Evolutionary conservation across 108 stramenopile species (phyloP), one percentile per base, ranked within the genome.

Genomic region (Discostella pseudostelligera): DNA sequence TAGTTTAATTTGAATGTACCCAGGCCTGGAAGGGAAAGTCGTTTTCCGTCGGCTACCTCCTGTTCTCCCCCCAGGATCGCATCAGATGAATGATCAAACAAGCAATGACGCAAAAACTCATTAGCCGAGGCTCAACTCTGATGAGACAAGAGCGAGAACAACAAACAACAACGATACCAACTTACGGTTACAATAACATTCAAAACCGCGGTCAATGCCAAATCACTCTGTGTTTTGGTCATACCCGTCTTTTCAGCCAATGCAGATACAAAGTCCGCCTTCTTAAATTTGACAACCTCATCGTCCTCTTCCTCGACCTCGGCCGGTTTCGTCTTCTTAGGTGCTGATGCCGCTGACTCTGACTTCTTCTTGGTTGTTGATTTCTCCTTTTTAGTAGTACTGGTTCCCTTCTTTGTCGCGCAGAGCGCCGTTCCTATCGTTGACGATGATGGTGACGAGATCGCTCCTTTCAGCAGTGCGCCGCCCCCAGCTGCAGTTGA

Each of bases 1-100:
- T 61, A 68, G 55, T 84, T 76, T 17, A 84, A 57, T 79, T 89
- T 83, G 80, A 96, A 96, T 36, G 92, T 88, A 21, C 96, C 96
- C 80, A 96, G 94, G 44, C 96, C 96, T 29, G 83, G 74, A 19
- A 96, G 63, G 32, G 62, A 71, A 49, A 95, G 77, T 49, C 83
- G 78, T 61, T 90, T 90, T 13, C 86, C 87, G 16, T 59, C 67
- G 12, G 80, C 78, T 57, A 88, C 81, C 39, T 77, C 76, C 84
- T 86, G 66, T 26, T 32, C 5, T 32, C 32, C 32, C 32, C 32
- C 32, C 5, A 32, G 3, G 3, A 32, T 32, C 5, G 32, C 32
- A 32, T 32, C 32, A 32, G n/a, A n/a, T n/a, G n/a, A n/a, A n/a
- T n/a, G n/a, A n/a, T n/a, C n/a, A n/a, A n/a, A n/a, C n/a, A n/a